phyloP scores from a whole-genome alignment of 2,329 filamentous ascomycete species.

The Diaporthe humulicola region DNA sequence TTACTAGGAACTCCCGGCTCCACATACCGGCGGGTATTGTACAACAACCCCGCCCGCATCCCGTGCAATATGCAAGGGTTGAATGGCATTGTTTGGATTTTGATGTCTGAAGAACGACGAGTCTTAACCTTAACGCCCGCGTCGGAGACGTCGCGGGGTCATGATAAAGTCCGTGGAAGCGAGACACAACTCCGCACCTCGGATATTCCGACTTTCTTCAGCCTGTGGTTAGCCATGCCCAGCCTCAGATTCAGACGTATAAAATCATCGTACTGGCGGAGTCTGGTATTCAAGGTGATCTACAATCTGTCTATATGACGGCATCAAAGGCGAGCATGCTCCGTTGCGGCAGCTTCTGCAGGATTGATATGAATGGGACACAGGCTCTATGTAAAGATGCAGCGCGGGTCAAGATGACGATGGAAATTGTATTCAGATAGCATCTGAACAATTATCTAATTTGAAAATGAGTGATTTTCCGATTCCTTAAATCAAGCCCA shows the following conservation, averaged over 20 bases:
- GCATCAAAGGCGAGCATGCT: accelerated
- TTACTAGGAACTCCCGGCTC: not conserved
- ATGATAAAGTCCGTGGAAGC: conserved; percentile 8
- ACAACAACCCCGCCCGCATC: not conserved
- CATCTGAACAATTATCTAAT: not conserved
- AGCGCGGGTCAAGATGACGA: not conserved
- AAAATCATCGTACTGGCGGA: not conserved
- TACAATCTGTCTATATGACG: too few relatives aligned
- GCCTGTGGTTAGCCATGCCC: too few relatives aligned
- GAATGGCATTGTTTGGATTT: not conserved
- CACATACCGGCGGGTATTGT: conserved; percentile 22
- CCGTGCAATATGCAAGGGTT: not conserved
- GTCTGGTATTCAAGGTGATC: not conserved
- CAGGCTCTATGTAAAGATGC: not conserved
- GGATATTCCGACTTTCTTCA: not conserved
- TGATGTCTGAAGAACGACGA: not conserved
- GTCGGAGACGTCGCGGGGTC: not conserved
- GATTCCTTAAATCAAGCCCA: not conserved
- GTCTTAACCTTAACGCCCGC: not conserved
- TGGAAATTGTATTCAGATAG: too few relatives aligned
- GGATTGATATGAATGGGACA: not conserved
- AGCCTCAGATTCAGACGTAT: not conserved
- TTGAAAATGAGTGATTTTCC: not conserved
- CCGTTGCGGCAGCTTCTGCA: too few relatives aligned
- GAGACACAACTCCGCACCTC: not conserved